phyloP scores from a whole-genome alignment of 75 land plant genomes.

The Cryptomeria japonica region DNA sequence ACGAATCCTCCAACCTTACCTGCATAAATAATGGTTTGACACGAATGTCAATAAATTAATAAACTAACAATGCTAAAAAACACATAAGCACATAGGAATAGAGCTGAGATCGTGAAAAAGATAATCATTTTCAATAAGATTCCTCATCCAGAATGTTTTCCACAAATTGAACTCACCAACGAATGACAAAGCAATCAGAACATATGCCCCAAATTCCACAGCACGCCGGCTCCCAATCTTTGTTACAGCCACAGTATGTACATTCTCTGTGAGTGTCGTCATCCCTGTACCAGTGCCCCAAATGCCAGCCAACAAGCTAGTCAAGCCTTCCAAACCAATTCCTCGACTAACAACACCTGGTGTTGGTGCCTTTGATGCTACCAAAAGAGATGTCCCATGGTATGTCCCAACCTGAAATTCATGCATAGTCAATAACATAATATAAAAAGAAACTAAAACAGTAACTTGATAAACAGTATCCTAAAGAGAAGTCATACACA shows the following conservation, averaged over 20 bases:
- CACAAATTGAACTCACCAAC: slow-evolving; percentile 50
- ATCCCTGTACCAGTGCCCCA: slow-evolving; percentile 97
- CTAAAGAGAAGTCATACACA: background rate
- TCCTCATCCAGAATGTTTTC: background rate
- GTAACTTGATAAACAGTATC: background rate
- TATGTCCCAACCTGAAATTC: slow-evolving; percentile 81
- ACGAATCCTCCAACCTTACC: slow-evolving; percentile 55
- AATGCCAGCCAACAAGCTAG: slow-evolving; percentile 87
- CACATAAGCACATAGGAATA: background rate
- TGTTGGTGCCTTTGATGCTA: slow-evolving; percentile 78
- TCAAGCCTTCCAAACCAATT: slow-evolving; percentile 87
- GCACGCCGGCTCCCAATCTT: slow-evolving; percentile 86
- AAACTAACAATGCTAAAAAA: background rate
- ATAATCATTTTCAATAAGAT: background rate
- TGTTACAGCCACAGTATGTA: slow-evolving; percentile 84
- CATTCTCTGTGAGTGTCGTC: slow-evolving; percentile 88
- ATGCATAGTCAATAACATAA: background rate
- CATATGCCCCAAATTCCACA: slow-evolving; percentile 74
- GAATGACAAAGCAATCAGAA: slow-evolving; percentile 75
- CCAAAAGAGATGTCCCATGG: slow-evolving; percentile 70
- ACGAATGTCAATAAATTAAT: background rate
- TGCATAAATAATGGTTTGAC: slow-evolving; percentile 14
- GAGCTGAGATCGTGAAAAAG: background rate
- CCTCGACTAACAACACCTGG: slow-evolving; percentile 92
- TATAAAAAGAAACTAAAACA: background rate